A percentile compares a stretch with the other conserved stretches of the same genome.
phyloP scores from a whole-genome alignment of 192 early-diverging fungal genomes.

The Gryganskiella cystojenkinii region DNA sequence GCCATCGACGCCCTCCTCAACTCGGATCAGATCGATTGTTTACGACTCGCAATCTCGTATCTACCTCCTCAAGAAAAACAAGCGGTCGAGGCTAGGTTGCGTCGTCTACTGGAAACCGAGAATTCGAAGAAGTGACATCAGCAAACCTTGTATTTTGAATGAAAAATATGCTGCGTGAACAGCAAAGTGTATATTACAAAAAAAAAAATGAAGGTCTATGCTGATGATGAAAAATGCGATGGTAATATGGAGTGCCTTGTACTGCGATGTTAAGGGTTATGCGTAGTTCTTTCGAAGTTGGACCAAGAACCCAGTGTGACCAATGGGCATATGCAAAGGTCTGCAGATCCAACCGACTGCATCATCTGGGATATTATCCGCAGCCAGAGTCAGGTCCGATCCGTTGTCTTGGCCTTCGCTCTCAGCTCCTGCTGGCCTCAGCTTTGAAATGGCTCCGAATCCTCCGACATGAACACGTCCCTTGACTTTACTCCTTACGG shows the following conservation, averaged over 20 bases:
- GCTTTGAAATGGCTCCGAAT: conserved; percentile 20
- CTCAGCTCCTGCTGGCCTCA: not conserved
- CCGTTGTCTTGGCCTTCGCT: not conserved
- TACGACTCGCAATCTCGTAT: conserved; percentile 5
- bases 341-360: conserved; percentile 58
- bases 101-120: not conserved
- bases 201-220: too few species aligned
- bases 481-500: conserved; percentile 56
- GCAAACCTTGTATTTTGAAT: too few species aligned
- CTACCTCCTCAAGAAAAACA: conserved; percentile 29
- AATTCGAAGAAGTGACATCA: too few species aligned
- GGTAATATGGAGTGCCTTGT: too few species aligned
- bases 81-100: conserved; percentile 21
- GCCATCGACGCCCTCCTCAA: too few species aligned
- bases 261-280: not conserved
- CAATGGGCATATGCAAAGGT: conserved; percentile 58
- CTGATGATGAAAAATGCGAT: too few species aligned
- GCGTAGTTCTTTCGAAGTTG: conserved; percentile 54
- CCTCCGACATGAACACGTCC: conserved; percentile 48
- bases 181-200: too few species aligned
- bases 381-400: not conserved
- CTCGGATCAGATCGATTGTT: conserved; percentile 8
- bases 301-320: conserved; percentile 67
- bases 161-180: too few species aligned
- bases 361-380: conserved; percentile 43